Evolutionary conservation across 1,284 basidiomycete species (phyloP).

Genomic region (Volvariella volvacea): DNA sequence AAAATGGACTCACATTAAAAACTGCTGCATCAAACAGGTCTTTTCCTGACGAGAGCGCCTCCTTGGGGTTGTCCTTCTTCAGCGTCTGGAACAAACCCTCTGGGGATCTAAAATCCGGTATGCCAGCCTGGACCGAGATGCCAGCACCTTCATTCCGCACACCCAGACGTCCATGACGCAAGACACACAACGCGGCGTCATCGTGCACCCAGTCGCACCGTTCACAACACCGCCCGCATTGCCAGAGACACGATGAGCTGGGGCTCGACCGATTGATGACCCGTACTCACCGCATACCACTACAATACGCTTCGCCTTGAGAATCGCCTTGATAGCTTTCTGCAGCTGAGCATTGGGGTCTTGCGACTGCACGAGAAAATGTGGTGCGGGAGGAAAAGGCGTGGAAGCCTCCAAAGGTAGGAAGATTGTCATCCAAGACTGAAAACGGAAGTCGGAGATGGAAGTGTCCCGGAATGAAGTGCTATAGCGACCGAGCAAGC

Average conservation of each 20-base stretch:
- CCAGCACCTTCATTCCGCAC: slow-evolving; percentile 73
- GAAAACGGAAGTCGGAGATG: slow-evolving; percentile 5
- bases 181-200: too few relatives aligned
- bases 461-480: slow-evolving; percentile 10
- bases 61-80: slow-evolving; percentile 74
- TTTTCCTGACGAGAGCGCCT: slow-evolving; percentile 69
- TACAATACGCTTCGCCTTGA: slow-evolving; percentile 77
- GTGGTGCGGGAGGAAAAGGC: slow-evolving; percentile 24
- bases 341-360: slow-evolving; percentile 35
- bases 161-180: background rate
- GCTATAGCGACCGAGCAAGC: background rate
- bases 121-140: slow-evolving; percentile 85
- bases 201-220: too few relatives aligned
- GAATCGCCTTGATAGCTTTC: slow-evolving; percentile 55
- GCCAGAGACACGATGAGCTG: slow-evolving; percentile 7
- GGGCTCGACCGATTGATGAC: slow-evolving; percentile 6
- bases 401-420: slow-evolving; percentile 29
- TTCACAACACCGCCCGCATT: too few relatives aligned
- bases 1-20: slow-evolving; percentile 62
- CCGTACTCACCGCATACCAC: slow-evolving; percentile 73
- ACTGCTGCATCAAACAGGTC: slow-evolving; percentile 91
- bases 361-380: slow-evolving; percentile 27
- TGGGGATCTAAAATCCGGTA: slow-evolving; percentile 88
- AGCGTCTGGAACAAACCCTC: slow-evolving; percentile 77
- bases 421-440: slow-evolving; percentile 33